Evolutionary conservation across 257 asterid species (phyloP), one percentile per base, ranked within the genome.

Genomic region (Paulownia fortunei): DNA sequence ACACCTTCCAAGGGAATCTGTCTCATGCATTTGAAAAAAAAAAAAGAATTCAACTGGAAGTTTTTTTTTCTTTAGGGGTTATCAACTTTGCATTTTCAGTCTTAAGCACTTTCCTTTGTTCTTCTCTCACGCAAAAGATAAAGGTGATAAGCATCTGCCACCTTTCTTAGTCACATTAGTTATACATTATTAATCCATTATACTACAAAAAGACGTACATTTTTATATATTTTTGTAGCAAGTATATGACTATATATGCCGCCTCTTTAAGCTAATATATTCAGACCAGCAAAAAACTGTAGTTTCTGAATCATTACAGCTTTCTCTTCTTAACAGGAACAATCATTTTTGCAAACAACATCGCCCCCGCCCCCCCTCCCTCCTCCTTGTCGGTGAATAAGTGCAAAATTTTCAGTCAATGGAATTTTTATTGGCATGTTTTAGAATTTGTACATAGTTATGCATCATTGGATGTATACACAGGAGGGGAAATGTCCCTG

Each of bases 221-320:
- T 16, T 27, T 51, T 34, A 16, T 71, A 54, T 52, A 32, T 72
- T 7, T 49, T 52, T 51, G 49, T 42, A 23, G 63, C 18, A 71
- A 52, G 41, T 69, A 11, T 34, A 15, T 24, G 55, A 19, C n/a
- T 10, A 11, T 11, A 49, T 21, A 42, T 42, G 51, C 64, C 6
- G 51, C 64, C 6, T 24, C 4, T 1, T 16, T 16, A 49, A 52
- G 9, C 26, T 52, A 44, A 44, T 36, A 8, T 16, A 21, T 56
- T 55, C 30, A 55, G 47, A 41, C 93, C 97, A 78, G 96, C 92
- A 65, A 92, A 96, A 80, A 92, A 92, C 49, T 87, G 92, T 61
- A 90, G 83, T 52, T 92, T 92, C 88, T 90, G 96, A 80, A 90
- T 87, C 87, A 88, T 59, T 63, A 76, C 76, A 70, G 96, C 97